Evolutionary conservation across 306 rosid species (phyloP), one percentile per base, ranked within the genome.

Genomic region (Castanopsis chinensis): DNA sequence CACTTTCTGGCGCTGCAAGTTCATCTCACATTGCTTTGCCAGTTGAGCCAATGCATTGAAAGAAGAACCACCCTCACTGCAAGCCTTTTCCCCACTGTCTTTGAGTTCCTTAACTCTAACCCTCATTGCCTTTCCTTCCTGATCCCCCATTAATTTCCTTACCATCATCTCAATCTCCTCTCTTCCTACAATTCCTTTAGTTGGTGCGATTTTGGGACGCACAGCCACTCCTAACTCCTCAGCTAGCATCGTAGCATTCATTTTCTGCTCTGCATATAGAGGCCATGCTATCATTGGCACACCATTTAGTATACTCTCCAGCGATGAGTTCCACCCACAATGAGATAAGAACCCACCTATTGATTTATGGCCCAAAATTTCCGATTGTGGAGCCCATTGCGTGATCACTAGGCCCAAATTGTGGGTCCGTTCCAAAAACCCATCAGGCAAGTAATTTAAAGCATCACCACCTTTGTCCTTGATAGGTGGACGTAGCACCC

Each of bases 401-500:
- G 76, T 18, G 15, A 53, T 14, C 23, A 72, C 76, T 15, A 72
- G 17, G 27, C 43, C 76, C 21, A 49, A 54, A 7, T n/a, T 5
- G 4, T 72, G 57, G 43, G 25, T 72, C 20, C 63, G 35, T 3
- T 15, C 23, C 20, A 72, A 53, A 60, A 72, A 72, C 60, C 76
- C 63, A 27, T 45, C 14, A 0, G 76, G 76, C 57, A 52, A 18
- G 59, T 43, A 72, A 10, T 51, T 17, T 4, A 72, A 12, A 0
- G 61, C 60, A 13, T 52, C 23, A 2, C 10, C 14, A 21, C 71
- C 71, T 67, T 5, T 33, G 4, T 63, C 43, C 76, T 12, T 71
- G 6, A 1, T 65, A 2, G 97, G 91, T 0, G 85, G 71, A 5
- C 92, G 89, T 15, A 88, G 83, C 76, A 89, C 93, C 97, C 97